Evolutionary conservation across 352 stramenopile genomes (phyloP).

Genomic region (Globisporangium lucens): DNA sequence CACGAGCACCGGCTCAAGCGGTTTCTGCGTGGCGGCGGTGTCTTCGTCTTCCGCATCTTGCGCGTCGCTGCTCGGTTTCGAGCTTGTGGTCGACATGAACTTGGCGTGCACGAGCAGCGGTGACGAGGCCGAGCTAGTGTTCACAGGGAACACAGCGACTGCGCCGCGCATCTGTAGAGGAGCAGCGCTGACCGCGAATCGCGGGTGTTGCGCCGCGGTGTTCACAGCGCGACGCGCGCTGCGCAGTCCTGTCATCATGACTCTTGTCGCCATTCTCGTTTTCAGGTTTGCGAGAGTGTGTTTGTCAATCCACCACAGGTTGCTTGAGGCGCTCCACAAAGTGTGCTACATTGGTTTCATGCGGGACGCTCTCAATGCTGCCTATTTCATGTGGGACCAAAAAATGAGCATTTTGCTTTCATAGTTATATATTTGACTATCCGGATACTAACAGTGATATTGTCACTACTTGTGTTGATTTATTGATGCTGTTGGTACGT

Average conservation of each 20-base stretch:
- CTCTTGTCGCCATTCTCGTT: not conserved
- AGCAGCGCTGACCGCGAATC: not conserved
- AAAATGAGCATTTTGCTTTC: not conserved
- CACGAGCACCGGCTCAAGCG: conserved; percentile 29
- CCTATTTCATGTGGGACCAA: not conserved
- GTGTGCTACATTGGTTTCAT: not conserved
- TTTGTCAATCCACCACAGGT: not conserved
- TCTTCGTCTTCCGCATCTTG: conserved; percentile 8
- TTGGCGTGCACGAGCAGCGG: conserved; percentile 4
- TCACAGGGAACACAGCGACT: not conserved
- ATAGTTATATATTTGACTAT: too few relatives aligned
- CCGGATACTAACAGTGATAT: too few relatives aligned
- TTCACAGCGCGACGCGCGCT: conserved; percentile 3
- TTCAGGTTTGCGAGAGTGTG: not conserved
- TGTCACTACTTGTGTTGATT: not conserved
- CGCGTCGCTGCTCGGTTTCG: not conserved
- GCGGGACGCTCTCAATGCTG: not conserved
- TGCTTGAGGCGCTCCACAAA: not conserved
- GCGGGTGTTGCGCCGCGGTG: not conserved
- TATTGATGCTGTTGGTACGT: not conserved
- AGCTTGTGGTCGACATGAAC: conserved; percentile 7
- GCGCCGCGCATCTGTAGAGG: conserved; percentile 1
- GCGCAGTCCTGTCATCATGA: conserved; percentile 3
- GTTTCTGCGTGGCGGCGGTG: not conserved
- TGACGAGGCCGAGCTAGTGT: not conserved